Conservation (phyloP, 768 basidiomycete species). For the Brasilioporus rufonigricans region DNA sequence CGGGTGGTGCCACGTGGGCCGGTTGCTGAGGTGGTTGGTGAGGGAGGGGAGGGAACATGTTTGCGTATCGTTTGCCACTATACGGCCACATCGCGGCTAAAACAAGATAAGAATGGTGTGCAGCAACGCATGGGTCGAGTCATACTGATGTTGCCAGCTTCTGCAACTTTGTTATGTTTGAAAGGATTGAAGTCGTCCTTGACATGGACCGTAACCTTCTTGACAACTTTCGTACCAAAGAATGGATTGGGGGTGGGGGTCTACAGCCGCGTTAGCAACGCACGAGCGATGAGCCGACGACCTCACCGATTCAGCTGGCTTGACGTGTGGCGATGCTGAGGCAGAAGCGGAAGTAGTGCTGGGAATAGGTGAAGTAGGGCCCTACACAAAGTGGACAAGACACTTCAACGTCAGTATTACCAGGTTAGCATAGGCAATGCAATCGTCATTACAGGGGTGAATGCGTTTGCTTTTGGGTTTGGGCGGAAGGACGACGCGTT, state of each 20-base stretch:
- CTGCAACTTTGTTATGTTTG: slow-evolving; percentile 79
- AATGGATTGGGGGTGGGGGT: slow-evolving; percentile 72
- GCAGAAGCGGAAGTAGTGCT: slow-evolving; percentile 42
- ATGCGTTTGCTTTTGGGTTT: slow-evolving; percentile 74
- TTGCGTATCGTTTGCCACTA: slow-evolving; percentile 80
- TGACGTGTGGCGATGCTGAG: slow-evolving; percentile 61
- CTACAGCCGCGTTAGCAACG: slow-evolving; percentile 24
- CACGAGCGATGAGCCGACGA: background rate
- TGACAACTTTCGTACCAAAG: slow-evolving; percentile 78
- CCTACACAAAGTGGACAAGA: slow-evolving; percentile 33
- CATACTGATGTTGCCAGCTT: slow-evolving; percentile 73
- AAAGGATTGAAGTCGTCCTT: slow-evolving; percentile 99
- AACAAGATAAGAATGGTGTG: slow-evolving; percentile 4
- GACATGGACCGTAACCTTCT: slow-evolving; percentile 78
- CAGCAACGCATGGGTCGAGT: slow-evolving; percentile 11
- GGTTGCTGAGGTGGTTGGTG: slow-evolving; percentile 63
- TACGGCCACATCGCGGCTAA: slow-evolving; percentile 83
- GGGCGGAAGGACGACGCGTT: slow-evolving; percentile 92
- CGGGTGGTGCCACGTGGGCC: slow-evolving; percentile 64
- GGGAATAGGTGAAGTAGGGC: slow-evolving; percentile 45
- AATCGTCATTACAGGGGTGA: slow-evolving; percentile 56
- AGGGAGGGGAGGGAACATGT: slow-evolving; percentile 67
- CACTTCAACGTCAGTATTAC: slow-evolving; percentile 18
- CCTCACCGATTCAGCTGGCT: slow-evolving; percentile 51
- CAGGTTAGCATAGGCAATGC: slow-evolving; percentile 4